Evolutionary conservation across 2,329 filamentous ascomycete species (phyloP), one percentile per base, ranked within the genome.

Genomic region (Bipolaris victoriae): DNA sequence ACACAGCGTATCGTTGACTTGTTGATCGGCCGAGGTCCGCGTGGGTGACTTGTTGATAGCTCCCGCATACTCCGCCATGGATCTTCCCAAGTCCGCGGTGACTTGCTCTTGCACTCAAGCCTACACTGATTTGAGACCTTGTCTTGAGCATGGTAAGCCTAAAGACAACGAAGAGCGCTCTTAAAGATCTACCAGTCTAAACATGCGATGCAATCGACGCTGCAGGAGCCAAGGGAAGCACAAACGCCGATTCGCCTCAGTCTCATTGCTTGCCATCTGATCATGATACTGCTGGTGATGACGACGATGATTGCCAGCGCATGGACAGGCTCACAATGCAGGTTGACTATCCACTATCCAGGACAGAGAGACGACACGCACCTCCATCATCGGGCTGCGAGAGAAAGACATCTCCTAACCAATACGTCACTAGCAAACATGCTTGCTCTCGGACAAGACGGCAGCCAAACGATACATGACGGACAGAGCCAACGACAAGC

Each of bases 341-440:
- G 36, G 48, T 31, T 50, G 15, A 52, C 35, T 52, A 36, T 41
- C 40, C 18, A 18, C 15, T 11, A 37, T 16, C 49, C 35, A 41
- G 45, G 40, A 41, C 43, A 52, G 18, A 26, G 7, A 36, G 11
- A 36, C 49, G n/a, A 33, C 51, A 2, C 13, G 15, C 26, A 24
- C 15, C 26, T 16, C 24, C 31, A 35, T 31, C 24, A 47, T 47
- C 5, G 31, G 18, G 45, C 18, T 24, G 29, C 18, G n/a, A 29
- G 41, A 29, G 15, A 31, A 13, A 36, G 16, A 13, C 45, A 18
- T 29, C 31, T 29, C 36, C 29, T 15, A 48, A 51, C 18, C 46
- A 48, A 48, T 46, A 63, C 46, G 50, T 50, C 54, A 59, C 51
- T 16, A 7, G 49, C 56, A 48, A 53, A 50, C 61, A 61, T 60